A percentile compares a stretch with the other conserved stretches of the same genome.
Conservation (phyloP, 495 filamentous ascomycete species). For the Thermochaetoides thermophila region DNA sequence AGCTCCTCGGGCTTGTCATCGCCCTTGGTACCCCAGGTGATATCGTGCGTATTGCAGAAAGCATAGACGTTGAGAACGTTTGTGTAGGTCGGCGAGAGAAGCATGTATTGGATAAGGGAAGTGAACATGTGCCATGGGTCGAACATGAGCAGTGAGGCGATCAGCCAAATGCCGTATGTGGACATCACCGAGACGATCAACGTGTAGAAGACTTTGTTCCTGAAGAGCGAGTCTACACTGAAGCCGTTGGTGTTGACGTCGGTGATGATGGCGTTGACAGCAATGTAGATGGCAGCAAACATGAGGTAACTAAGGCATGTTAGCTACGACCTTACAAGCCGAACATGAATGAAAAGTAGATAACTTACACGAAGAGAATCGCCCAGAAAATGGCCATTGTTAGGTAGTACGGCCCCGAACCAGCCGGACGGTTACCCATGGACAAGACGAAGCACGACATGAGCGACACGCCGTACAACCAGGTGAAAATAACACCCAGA, state of each 20-base stretch:
- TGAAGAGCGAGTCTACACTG: constrained; percentile 54
- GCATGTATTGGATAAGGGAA: constrained; percentile 87
- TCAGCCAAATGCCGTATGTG: constrained; percentile 87
- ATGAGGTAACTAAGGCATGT: constrained; percentile 53
- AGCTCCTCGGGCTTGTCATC: constrained; percentile 91
- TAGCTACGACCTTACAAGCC: background rate
- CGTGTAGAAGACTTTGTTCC: constrained; percentile 81
- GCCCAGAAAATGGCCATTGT: constrained; percentile 96
- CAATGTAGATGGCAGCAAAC: constrained; percentile 91
- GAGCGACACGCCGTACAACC: constrained; percentile 84
- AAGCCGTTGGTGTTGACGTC: constrained; percentile 49
- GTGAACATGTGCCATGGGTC: constrained; percentile 99
- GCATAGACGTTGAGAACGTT: constrained; percentile 99
- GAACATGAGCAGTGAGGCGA: constrained; percentile 87
- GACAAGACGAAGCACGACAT: constrained; percentile 92
- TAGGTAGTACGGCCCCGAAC: constrained; percentile 86
- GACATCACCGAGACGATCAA: constrained; percentile 82
- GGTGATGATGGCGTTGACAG: constrained; percentile 64
- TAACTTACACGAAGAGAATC: constrained; percentile 69
- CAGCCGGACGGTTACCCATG: constrained; percentile 90
- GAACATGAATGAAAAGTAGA: constrained; percentile 2
- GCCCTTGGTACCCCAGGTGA: constrained; percentile 99
- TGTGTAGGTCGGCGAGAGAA: constrained; percentile 96
- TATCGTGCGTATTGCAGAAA: constrained; percentile 99
- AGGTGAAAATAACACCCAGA: constrained; percentile 83